A percentile compares a stretch with the other conserved stretches of the same genome.
phyloP scores from a whole-genome alignment of 257 asterid species.

The Jacaranda copaia region DNA sequence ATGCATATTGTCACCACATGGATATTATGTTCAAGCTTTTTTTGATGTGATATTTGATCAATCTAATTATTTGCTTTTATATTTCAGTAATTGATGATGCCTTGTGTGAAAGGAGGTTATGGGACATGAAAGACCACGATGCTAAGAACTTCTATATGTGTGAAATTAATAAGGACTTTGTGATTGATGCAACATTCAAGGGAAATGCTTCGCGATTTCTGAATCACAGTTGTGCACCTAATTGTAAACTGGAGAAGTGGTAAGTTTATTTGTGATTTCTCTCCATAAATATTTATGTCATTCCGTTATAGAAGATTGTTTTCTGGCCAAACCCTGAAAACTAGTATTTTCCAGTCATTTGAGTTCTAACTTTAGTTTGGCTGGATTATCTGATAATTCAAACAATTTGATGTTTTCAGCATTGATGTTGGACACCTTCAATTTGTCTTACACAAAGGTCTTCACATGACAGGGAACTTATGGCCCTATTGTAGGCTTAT shows the following conservation, averaged over 20 bases:
- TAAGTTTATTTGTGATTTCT: conserved; percentile 47
- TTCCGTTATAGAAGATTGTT: too few relatives aligned
- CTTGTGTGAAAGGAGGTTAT: conserved; percentile 84
- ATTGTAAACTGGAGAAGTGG: conserved; percentile 95
- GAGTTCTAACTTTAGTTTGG: too few relatives aligned
- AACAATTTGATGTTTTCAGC: too few relatives aligned
- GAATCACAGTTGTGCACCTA: conserved; percentile 94
- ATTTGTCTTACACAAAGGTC: too few relatives aligned
- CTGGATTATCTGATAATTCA: too few relatives aligned
- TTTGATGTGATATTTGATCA: conserved; percentile 11
- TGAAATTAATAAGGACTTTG: conserved; percentile 86
- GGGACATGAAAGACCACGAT: conserved; percentile 86
- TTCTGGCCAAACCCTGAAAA: too few relatives aligned
- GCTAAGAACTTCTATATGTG: conserved; percentile 92
- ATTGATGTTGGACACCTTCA: too few relatives aligned
- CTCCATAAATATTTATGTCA: not conserved
- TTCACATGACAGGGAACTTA: too few relatives aligned
- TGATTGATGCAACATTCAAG: conserved; percentile 93
- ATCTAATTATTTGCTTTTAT: conserved; percentile 32
- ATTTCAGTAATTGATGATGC: conserved; percentile 88
- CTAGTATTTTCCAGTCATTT: too few relatives aligned
- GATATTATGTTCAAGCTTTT: not conserved
- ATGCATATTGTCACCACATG: conserved; percentile 3
- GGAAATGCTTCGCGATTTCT: conserved; percentile 92
- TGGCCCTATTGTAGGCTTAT: too few relatives aligned